Conservation (phyloP, 1,139 yeast species). For the Pneumocystis oryctolagi region DNA sequence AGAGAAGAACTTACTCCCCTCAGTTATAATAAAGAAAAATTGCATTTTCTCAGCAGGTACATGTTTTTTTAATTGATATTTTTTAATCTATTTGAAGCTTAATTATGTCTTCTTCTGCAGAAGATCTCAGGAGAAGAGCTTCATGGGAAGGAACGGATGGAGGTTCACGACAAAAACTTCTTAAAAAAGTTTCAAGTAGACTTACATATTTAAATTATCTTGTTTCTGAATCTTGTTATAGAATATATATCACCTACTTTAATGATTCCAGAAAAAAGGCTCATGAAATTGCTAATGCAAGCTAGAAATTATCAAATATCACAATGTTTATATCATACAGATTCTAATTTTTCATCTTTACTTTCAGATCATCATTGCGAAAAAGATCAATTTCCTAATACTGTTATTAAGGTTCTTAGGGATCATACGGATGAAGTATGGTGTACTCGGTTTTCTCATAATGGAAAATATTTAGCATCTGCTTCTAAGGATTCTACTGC, state of each 20-base stretch:
- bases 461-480: conserved; percentile 60
- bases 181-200: conserved; percentile 29
- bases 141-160: conserved; percentile 29
- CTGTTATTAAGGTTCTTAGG: conserved; percentile 28
- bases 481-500: conserved; percentile 59
- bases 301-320: conserved; percentile 36
- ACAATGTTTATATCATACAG: conserved; percentile 27
- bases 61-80: background rate
- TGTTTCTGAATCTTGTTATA: background rate
- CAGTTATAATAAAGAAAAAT: conserved; percentile 14
- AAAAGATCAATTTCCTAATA: conserved; percentile 35
- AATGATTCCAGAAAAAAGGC: conserved; percentile 38
- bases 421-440: conserved; percentile 68
- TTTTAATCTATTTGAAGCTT: conserved; percentile 18
- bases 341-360: conserved; percentile 18
- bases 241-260: conserved; percentile 36
- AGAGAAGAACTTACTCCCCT: conserved; percentile 27
- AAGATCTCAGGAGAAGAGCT: conserved; percentile 22
- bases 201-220: background rate
- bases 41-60: conserved; percentile 15
- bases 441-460: conserved; percentile 64
- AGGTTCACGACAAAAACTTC: conserved; percentile 29
- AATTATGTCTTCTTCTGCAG: conserved; percentile 25
- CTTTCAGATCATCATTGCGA: conserved; percentile 24
- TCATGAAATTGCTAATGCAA: conserved; percentile 37